A percentile compares a stretch with the other conserved stretches of the same genome.
Conservation (phyloP, 345 rosid genomes). For the Arabidopsis suecica region DNA sequence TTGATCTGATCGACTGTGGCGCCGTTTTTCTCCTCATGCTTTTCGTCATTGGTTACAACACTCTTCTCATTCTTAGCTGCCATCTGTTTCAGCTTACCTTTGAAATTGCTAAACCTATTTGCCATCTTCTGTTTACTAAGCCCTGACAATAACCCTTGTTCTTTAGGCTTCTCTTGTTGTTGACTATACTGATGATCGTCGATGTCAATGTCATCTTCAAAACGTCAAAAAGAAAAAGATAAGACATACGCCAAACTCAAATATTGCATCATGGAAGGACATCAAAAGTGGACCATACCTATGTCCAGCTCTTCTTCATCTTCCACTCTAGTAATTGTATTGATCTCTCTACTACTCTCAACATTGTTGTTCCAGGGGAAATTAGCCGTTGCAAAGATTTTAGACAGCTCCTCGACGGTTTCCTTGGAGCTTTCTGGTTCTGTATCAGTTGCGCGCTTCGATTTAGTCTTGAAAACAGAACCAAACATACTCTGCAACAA, state of each 20-base stretch:
- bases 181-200: conserved; percentile 45
- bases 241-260: neutral
- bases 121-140: conserved; percentile 77
- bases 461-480: conserved; percentile 74
- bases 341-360: conserved; percentile 20
- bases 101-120: conserved; percentile 67
- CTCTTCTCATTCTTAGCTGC: conserved; percentile 71
- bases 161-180: conserved; percentile 62
- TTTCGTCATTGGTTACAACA: conserved; percentile 59
- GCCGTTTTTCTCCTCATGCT: conserved; percentile 57
- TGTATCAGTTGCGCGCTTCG: conserved; percentile 55
- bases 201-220: conserved; percentile 81
- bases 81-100: conserved; percentile 73
- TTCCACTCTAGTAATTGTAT: conserved; percentile 38
- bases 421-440: conserved; percentile 73
- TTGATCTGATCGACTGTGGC: conserved; percentile 77
- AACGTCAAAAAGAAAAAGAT: conserved; percentile 12
- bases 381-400: conserved; percentile 63
- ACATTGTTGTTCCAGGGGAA: conserved; percentile 54
- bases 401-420: conserved; percentile 65
- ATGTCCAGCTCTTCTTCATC: conserved; percentile 63
- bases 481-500: conserved; percentile 74
- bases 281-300: conserved; percentile 51
- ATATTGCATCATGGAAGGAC: neutral
- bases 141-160: conserved; percentile 65